Base-by-base conservation (phyloP, 2,329 filamentous ascomycete species). In the Fusarium pseudocircinatum region DNA sequence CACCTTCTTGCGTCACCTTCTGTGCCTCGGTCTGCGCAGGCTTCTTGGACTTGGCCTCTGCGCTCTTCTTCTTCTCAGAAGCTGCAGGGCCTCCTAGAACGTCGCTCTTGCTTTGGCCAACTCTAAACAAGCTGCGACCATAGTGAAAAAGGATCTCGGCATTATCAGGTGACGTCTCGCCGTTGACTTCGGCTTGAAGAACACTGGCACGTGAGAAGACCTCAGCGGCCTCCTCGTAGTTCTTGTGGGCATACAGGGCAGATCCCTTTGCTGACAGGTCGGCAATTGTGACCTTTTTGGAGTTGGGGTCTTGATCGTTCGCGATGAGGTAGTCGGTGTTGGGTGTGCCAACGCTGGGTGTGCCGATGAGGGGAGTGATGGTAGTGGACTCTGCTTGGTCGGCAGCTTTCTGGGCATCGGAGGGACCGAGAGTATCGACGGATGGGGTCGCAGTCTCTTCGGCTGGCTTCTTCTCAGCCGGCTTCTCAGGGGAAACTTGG, bases 91-190 rank as follows among this genome's bases (percentile, higher is more conserved):
- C 94, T 64, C 96, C 96, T 40, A 99, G 87, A 30, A 99, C 95
- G 79, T 98, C 95, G 80, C 95, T 98, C 83, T 97, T 97, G 81
- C 91, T 92, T 81, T 98, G 93, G 36, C 95, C 96, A 68, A 98
- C 93, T 82, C 95, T 95, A 87, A 97, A 98, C 26, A 99, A 86
- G 63, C 94, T 94, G 80, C 96, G 94, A 20, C 96, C 96, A 83
- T 99, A 99, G 73, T 95, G 90, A 82, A 97, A 99, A 26, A 98
- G 90, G 52, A 99, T 90, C 81, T 98, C 96, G 57, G 95, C 96
- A 78, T 99, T 99, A 65, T 94, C 92, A 8, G 94, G 91, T 22
- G 91, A 91, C 88, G 97, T 93, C 83, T 98, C 96, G 82, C 96
- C 96, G 81, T 98, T 96, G 81, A 98, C 87, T 81, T 94, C 90